Evolutionary conservation across 1,284 basidiomycete species (phyloP).

Genomic region (Papiliotrema terrestris): DNA sequence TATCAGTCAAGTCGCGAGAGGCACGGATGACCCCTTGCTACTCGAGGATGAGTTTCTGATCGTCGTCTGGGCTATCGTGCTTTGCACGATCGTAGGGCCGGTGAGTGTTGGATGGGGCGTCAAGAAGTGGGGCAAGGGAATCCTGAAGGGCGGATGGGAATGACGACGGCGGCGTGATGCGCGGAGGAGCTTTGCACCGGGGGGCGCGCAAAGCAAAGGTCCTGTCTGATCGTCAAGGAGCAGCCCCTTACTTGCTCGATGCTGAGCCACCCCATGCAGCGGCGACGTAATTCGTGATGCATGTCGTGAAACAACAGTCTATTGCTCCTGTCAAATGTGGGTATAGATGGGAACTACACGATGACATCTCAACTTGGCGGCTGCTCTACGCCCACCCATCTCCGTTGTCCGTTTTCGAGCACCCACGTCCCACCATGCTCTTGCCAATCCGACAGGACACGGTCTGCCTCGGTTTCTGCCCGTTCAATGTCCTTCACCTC

Average conservation of each 20-base stretch:
- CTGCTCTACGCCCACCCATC: slow-evolving; percentile 30
- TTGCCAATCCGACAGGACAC: slow-evolving; percentile 53
- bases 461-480: slow-evolving; percentile 64
- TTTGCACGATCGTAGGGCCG: slow-evolving; percentile 55
- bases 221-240: too few species aligned
- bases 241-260: too few species aligned
- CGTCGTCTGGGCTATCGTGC: slow-evolving; percentile 54
- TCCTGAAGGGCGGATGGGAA: slow-evolving; percentile 42
- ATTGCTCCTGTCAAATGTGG: too few species aligned
- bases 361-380: too few species aligned
- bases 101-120: slow-evolving; percentile 48
- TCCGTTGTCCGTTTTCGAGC: slow-evolving; percentile 4
- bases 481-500: slow-evolving; percentile 60
- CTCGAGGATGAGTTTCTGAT: slow-evolving; percentile 52
- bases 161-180: background rate
- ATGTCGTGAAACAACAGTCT: too few species aligned
- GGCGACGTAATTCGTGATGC: too few species aligned
- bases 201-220: too few species aligned
- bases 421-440: slow-evolving; percentile 31
- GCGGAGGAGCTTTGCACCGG: too few species aligned
- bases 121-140: slow-evolving; percentile 38
- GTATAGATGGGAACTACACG: too few species aligned
- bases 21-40: slow-evolving; percentile 35
- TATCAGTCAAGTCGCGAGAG: slow-evolving; percentile 32
- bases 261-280: too few species aligned